Conservation (phyloP, 768 basidiomycete genomes). For the Neoboletus brunneissimus region DNA sequence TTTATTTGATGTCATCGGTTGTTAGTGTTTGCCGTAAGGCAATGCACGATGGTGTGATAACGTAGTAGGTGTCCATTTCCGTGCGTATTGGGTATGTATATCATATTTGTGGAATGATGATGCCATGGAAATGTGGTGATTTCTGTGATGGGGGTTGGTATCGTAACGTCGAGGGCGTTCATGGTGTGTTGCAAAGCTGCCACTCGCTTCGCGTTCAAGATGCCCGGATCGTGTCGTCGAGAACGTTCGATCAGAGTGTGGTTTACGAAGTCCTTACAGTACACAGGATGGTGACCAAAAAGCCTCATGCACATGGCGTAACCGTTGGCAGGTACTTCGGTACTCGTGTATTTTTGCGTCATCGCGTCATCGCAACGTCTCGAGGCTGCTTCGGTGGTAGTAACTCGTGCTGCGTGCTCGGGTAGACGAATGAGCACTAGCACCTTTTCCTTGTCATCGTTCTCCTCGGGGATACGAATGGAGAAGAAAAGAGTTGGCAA, state of each 20-base stretch:
- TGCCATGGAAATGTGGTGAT: background rate
- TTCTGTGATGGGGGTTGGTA: background rate
- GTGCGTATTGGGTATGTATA: background rate
- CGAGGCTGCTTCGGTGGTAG: background rate
- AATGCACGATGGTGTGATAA: background rate
- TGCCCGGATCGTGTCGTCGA: background rate
- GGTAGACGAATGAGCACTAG: background rate
- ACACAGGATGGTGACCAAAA: background rate
- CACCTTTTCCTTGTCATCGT: background rate
- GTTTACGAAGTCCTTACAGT: background rate
- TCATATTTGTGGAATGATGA: background rate
- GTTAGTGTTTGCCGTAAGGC: background rate
- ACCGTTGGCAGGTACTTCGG: background rate
- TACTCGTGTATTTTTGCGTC: background rate
- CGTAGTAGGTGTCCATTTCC: background rate
- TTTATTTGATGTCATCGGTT: background rate
- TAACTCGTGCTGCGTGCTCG: background rate
- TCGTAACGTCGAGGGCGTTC: background rate
- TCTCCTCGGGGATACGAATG: background rate
- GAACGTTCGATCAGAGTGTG: background rate
- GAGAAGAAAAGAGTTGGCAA: no score
- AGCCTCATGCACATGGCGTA: conserved; percentile 2
- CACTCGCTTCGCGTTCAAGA: no score
- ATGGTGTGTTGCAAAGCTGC: conserved; percentile 2
- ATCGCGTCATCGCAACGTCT: background rate